Conservation (phyloP, 805 yeast species). For the Yamadazyma phyllophila region DNA sequence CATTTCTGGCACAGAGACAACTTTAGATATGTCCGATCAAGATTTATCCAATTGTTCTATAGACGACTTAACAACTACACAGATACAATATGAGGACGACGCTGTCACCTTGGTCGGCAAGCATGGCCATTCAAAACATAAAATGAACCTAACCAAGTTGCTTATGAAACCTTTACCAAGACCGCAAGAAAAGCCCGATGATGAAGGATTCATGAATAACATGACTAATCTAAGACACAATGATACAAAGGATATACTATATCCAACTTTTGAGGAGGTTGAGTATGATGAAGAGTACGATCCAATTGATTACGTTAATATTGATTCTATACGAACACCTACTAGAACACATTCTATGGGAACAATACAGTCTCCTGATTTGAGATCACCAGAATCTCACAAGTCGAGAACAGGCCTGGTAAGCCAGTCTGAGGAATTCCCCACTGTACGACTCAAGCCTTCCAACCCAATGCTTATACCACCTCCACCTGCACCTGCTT, state of each 20-base stretch:
- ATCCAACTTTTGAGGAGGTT: slow-evolving; percentile 2
- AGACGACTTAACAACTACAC: slow-evolving; percentile 1
- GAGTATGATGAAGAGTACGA: not conserved
- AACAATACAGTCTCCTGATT: not conserved
- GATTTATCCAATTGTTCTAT: slow-evolving; percentile 5
- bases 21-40: slow-evolving; percentile 18
- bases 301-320: not conserved
- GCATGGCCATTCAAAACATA: not conserved
- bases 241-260: slow-evolving; percentile 14
- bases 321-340: not conserved
- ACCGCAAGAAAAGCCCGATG: not conserved
- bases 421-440: slow-evolving; percentile 1
- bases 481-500: slow-evolving; percentile 4
- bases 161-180: not conserved
- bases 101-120: slow-evolving; percentile 10
- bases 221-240: slow-evolving; percentile 30
- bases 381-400: not conserved
- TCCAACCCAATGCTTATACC: slow-evolving; percentile 11
- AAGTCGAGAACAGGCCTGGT: slow-evolving; percentile 1
- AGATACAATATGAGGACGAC: slow-evolving; percentile 11
- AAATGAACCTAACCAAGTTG: slow-evolving; percentile 1
- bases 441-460: slow-evolving; percentile 11
- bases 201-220: slow-evolving; percentile 20
- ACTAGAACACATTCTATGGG: not conserved
- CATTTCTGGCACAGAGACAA: slow-evolving; percentile 15